Conservation (phyloP, 2,329 filamentous ascomycete genomes). For the Botrytis fragariae region DNA sequence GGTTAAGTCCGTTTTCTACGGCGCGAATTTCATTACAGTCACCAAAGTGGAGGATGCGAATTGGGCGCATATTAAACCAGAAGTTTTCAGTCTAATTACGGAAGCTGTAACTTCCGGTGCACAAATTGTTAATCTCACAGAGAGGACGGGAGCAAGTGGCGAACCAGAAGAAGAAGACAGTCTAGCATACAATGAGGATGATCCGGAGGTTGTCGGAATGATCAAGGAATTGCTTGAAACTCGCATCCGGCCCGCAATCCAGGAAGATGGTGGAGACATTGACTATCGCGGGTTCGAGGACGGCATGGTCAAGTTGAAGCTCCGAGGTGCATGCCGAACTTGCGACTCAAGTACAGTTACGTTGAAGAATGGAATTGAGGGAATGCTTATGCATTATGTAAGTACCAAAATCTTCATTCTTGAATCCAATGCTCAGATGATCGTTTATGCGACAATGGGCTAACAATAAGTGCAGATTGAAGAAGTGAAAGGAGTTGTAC, state of each 20-base stretch:
- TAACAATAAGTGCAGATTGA: slow-evolving; percentile 64
- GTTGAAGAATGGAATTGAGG: slow-evolving; percentile 95
- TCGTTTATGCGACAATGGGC: slow-evolving; percentile 27
- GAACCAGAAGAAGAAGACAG: slow-evolving; percentile 60
- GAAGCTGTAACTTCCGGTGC: slow-evolving; percentile 85
- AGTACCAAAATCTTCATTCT: slow-evolving; percentile 42
- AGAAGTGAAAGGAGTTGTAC: slow-evolving; percentile 88
- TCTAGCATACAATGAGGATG: slow-evolving; percentile 81
- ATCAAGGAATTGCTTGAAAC: slow-evolving; percentile 98
- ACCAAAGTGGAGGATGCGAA: slow-evolving; percentile 84
- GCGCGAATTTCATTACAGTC: slow-evolving; percentile 92
- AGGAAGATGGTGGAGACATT: slow-evolving; percentile 97
- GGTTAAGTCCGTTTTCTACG: slow-evolving; percentile 93
- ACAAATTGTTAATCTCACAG: slow-evolving; percentile 70
- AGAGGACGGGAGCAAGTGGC: slow-evolving; percentile 52
- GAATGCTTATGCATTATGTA: slow-evolving; percentile 96
- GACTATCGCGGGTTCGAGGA: slow-evolving; percentile 88
- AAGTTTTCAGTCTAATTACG: slow-evolving; percentile 92
- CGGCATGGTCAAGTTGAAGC: slow-evolving; percentile 80
- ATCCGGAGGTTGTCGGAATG: slow-evolving; percentile 94
- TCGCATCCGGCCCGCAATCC: slow-evolving; percentile 88
- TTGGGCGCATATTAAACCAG: slow-evolving; percentile 93
- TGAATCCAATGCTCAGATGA: slow-evolving; percentile 2
- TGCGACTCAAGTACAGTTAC: slow-evolving; percentile 97
- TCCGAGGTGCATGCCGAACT: slow-evolving; percentile 89